Conservation (phyloP, 2,329 filamentous ascomycete genomes). For the Alternaria brassicae region DNA sequence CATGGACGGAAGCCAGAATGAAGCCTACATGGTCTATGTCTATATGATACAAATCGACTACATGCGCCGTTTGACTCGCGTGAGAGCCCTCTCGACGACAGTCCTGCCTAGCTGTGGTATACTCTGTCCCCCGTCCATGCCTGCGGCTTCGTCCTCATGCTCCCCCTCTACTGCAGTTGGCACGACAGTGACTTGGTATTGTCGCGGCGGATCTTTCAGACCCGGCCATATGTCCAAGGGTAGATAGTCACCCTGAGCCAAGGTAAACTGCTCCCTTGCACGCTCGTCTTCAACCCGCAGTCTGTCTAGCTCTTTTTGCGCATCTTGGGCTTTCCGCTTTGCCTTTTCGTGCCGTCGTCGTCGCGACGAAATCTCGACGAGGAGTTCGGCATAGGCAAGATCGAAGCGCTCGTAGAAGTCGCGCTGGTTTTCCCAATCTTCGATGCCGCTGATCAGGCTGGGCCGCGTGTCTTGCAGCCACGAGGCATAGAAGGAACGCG, state of each 20-base stretch:
- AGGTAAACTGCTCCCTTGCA: conserved; percentile 78
- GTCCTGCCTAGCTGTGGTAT: conserved; percentile 47
- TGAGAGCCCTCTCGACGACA: conserved; percentile 46
- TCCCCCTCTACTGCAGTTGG: conserved; percentile 23
- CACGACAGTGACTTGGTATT: conserved; percentile 44
- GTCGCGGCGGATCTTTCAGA: conserved; percentile 43
- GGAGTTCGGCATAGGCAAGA: conserved; percentile 80
- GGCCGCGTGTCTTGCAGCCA: conserved; percentile 77
- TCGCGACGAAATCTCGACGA: conserved; percentile 83
- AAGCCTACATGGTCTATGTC: not conserved
- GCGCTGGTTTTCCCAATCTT: conserved; percentile 77
- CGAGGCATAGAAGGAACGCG: conserved; percentile 65
- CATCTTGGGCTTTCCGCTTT: conserved; percentile 75
- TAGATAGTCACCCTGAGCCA: conserved; percentile 83
- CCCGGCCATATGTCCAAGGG: conserved; percentile 89
- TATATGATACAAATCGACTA: conserved; percentile 24
- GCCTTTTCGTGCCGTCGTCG: conserved; percentile 76
- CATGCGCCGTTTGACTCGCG: conserved; percentile 48
- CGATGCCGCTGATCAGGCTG: conserved; percentile 69
- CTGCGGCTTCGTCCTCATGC: conserved; percentile 19
- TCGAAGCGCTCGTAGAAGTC: conserved; percentile 89
- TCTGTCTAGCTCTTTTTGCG: conserved; percentile 76
- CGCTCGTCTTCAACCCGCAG: conserved; percentile 74
- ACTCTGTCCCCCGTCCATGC: conserved; percentile 32
- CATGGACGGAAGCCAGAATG: conserved; percentile 39